Conservation (phyloP, 495 filamentous ascomycete species). For the Bryoglossum gracile region DNA sequence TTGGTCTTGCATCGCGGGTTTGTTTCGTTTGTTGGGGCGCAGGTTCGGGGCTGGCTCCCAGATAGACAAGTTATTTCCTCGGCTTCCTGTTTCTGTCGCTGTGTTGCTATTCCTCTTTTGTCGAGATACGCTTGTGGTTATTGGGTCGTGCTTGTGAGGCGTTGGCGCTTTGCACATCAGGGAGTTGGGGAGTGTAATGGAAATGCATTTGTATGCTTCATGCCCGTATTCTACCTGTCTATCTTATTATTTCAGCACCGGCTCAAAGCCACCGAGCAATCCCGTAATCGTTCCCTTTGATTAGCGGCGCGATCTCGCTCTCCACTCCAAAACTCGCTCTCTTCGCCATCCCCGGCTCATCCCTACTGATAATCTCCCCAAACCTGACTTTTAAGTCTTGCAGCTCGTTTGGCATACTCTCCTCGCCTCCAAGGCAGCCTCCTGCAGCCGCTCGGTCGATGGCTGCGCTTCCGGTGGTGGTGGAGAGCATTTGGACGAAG, state of each 20-base stretch:
- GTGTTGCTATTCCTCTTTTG: no score
- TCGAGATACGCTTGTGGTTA: no score
- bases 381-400: conserved; percentile 24
- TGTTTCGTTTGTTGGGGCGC: no score
- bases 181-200: no score
- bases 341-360: conserved; percentile 4
- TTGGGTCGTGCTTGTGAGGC: no score
- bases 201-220: no score
- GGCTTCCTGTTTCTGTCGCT: no score
- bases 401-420: conserved; percentile 24
- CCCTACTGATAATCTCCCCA: conserved; percentile 22
- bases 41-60: no score
- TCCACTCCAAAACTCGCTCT: conserved; percentile 17
- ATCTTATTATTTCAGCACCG: background rate
- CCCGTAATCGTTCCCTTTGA: conserved; percentile 9
- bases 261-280: conserved; percentile 15
- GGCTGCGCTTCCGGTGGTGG: conserved; percentile 19
- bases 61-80: no score
- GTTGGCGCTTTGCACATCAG: no score
- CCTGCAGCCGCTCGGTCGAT: conserved; percentile 23
- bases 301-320: conserved; percentile 8
- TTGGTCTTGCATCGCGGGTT: no score
- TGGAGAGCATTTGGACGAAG: conserved; percentile 24
- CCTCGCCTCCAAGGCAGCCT: conserved; percentile 25
- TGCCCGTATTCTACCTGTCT: background rate